Evolutionary conservation across 805 yeast genomes (phyloP).

Genomic region (Myxozyma monticola): DNA sequence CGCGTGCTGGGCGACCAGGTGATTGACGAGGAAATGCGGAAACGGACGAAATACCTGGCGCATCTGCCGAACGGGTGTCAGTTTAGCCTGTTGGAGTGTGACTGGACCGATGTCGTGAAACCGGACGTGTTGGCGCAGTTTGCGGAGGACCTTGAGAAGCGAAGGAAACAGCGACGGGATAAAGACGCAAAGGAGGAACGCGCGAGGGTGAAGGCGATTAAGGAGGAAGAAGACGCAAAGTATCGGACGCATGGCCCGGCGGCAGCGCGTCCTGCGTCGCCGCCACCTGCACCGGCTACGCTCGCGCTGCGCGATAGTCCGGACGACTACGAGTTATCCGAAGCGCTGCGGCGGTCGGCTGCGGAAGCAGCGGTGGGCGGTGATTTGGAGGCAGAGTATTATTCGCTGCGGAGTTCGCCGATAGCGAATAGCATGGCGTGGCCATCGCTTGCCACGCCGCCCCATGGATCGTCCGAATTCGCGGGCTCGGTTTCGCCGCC

Average conservation of each 20-base stretch:
- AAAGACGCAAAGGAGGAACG: conserved; percentile 61
- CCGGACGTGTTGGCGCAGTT: conserved; percentile 49
- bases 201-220: conserved; percentile 56
- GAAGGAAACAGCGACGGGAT: conserved; percentile 56
- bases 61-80: conserved; percentile 86
- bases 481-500: conserved; percentile 20
- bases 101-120: conserved; percentile 61
- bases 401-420: conserved; percentile 8
- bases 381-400: background rate
- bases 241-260: conserved; percentile 3
- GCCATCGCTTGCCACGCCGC: conserved; percentile 30
- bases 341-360: conserved; percentile 11
- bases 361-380: background rate
- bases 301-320: conserved; percentile 2
- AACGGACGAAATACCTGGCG: conserved; percentile 69
- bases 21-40: conserved; percentile 58
- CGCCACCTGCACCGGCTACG: background rate
- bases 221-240: conserved; percentile 50
- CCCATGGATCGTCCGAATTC: conserved; percentile 13
- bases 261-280: background rate
- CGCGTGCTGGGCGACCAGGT: conserved; percentile 66
- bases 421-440: conserved; percentile 32
- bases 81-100: conserved; percentile 78
- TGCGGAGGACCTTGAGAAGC: conserved; percentile 54
- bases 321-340: conserved; percentile 7